A percentile compares a stretch with the other conserved stretches of the same genome.
Evolutionary conservation across 2,329 filamentous ascomycete genomes (phyloP).

Genomic region (Aspergillus clavatus): DNA sequence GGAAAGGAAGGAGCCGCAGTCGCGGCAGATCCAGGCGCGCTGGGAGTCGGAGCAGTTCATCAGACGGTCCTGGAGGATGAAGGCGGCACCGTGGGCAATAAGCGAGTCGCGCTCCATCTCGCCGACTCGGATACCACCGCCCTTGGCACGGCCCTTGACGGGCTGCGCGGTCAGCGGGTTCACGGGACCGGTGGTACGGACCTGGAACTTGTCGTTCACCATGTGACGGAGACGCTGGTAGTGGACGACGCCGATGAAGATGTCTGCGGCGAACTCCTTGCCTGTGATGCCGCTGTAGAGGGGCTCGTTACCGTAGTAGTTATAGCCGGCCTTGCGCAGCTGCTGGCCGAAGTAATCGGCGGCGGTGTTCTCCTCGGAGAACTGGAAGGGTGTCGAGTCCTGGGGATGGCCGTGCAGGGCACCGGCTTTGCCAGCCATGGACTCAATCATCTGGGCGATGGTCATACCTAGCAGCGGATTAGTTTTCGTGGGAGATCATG

Average conservation of each 20-base stretch:
- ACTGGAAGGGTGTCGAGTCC: constrained; percentile 91
- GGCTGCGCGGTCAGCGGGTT: constrained; percentile 89
- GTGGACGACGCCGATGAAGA: constrained; percentile 95
- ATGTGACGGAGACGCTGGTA: constrained; percentile 98
- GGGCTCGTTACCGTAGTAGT: constrained; percentile 96
- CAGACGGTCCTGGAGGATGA: constrained; percentile 87
- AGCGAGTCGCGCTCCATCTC: constrained; percentile 98
- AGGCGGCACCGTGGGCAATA: constrained; percentile 90
- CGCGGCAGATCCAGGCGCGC: constrained; percentile 81
- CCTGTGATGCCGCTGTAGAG: constrained; percentile 98
- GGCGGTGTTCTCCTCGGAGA: constrained; percentile 86
- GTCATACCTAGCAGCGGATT: constrained; percentile 63
- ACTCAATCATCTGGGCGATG: constrained; percentile 99
- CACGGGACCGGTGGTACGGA: constrained; percentile 89
- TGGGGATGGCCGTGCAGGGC: constrained; percentile 93
- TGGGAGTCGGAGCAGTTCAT: constrained; percentile 97
- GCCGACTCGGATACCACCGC: constrained; percentile 96
- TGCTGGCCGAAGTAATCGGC: constrained; percentile 95
- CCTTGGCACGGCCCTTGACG: constrained; percentile 93
- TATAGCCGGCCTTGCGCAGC: constrained; percentile 90
- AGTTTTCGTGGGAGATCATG: not conserved
- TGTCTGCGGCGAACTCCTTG: constrained; percentile 87
- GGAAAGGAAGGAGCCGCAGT: constrained; percentile 85
- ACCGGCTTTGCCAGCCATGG: constrained; percentile 88
- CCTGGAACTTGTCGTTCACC: constrained; percentile 99